Conservation (phyloP, 108 stramenopile species). For the Craspedostauros australis region DNA sequence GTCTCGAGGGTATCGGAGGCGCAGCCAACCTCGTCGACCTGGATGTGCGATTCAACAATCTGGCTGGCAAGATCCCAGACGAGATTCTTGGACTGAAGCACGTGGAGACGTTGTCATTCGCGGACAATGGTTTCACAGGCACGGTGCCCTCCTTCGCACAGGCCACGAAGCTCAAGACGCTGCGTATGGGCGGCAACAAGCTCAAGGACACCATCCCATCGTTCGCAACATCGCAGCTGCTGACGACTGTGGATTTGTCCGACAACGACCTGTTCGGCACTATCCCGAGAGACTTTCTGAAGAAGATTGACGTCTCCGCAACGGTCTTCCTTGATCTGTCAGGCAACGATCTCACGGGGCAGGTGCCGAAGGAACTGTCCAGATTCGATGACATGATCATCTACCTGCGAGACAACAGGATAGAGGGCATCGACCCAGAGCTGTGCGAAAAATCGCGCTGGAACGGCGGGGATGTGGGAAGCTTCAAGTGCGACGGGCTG, state of each 20-base stretch:
- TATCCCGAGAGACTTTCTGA: constrained; percentile 21
- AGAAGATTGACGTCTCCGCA: constrained; percentile 10
- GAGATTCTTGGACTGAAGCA: constrained; percentile 35
- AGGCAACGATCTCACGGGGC: constrained; percentile 32
- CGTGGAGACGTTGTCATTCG: constrained; percentile 29
- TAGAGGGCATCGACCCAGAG: constrained; percentile 32
- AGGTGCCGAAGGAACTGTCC: constrained; percentile 40
- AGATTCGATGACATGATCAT: constrained; percentile 52
- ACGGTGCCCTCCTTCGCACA: constrained; percentile 18
- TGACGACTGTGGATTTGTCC: constrained; percentile 16
- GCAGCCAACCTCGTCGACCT: constrained; percentile 39
- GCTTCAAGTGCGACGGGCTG: constrained; percentile 63
- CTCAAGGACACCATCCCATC: constrained; percentile 13
- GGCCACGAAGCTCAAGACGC: constrained; percentile 6
- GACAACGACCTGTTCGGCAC: constrained; percentile 45
- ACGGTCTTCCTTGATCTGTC: too few species aligned
- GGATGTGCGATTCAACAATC: constrained; percentile 66
- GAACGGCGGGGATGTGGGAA: constrained; percentile 64
- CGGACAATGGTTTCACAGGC: constrained; percentile 20
- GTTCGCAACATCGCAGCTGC: too few species aligned
- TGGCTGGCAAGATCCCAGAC: constrained; percentile 50
- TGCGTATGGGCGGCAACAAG: constrained; percentile 13
- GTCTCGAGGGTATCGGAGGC: constrained; percentile 39
- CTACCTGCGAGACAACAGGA: constrained; percentile 59
- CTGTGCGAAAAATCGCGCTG: constrained; percentile 51